These are phyloP conservation scores for Raffaelea ambrosiae DNA, from an alignment of 2,329 filamentous ascomycete species.

Conservation along the genomic window DNA sequence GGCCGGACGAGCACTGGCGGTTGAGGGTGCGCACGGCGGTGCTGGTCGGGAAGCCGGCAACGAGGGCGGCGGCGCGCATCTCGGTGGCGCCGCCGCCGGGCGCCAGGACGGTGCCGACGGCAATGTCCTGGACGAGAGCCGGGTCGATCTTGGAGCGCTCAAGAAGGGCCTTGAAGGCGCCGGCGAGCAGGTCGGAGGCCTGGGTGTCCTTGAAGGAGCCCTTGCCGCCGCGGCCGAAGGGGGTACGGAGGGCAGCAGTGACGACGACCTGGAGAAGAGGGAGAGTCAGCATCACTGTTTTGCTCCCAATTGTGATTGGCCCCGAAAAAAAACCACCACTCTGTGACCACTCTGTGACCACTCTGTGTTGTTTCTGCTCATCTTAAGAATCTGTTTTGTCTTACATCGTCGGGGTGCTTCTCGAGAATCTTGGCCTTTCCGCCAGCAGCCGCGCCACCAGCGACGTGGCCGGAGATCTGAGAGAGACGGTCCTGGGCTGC, in stretches of 20 bases:
- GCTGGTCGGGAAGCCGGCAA: constrained; percentile 80
- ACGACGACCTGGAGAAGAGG: constrained; percentile 60
- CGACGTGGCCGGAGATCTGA: constrained; percentile 54
- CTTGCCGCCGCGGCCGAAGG: constrained; percentile 87
- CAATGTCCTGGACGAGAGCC: constrained; percentile 79
- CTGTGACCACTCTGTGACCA: too few species aligned
- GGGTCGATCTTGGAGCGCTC: constrained; percentile 85
- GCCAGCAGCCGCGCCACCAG: constrained; percentile 33
- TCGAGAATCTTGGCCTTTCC: constrained; percentile 49
- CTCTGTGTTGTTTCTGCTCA: too few species aligned
- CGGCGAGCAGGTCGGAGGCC: constrained; percentile 75
- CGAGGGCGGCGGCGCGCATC: constrained; percentile 85
- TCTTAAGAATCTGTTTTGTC: too few species aligned
- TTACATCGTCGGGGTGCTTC: constrained; percentile 59
- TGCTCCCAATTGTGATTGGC: too few species aligned
- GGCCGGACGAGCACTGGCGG: constrained; percentile 86
- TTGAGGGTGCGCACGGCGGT: constrained; percentile 84
- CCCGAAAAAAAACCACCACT: too few species aligned
- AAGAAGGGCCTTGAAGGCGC: constrained; percentile 73
- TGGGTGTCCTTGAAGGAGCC: constrained; percentile 93
- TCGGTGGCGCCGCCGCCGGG: constrained; percentile 94
- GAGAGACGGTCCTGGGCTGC: constrained; percentile 48
- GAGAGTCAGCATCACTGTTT: background rate
- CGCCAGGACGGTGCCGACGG: constrained; percentile 82
- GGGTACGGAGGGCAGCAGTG: constrained; percentile 82